Conservation (phyloP, 2,329 filamentous ascomycete genomes). For the Didymella exigua region DNA sequence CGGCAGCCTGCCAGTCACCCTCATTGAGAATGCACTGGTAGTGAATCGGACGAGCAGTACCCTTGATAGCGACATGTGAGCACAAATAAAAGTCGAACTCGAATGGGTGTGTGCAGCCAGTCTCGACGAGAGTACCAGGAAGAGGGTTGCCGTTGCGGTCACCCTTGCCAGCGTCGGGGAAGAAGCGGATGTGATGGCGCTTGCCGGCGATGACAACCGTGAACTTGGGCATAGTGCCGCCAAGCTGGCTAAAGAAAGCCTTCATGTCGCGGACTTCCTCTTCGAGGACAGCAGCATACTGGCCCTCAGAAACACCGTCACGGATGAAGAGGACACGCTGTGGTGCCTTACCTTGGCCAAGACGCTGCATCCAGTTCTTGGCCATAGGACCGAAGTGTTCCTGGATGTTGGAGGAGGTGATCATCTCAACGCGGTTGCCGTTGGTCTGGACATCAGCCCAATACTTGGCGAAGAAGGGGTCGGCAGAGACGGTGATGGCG, state of each 20-base stretch:
- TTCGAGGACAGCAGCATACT: constrained; percentile 79
- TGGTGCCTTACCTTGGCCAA: constrained; percentile 63
- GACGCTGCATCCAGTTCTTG: constrained; percentile 65
- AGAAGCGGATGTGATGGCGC: constrained; percentile 92
- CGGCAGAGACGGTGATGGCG: constrained; percentile 82
- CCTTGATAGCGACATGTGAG: constrained; percentile 82
- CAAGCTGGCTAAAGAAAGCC: constrained; percentile 56
- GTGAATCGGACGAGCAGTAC: constrained; percentile 88
- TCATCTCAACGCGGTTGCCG: constrained; percentile 79
- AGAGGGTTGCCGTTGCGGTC: constrained; percentile 83
- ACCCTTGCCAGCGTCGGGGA: constrained; percentile 67
- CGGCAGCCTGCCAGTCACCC: constrained; percentile 67
- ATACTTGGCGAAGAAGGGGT: constrained; percentile 73
- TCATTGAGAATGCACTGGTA: constrained; percentile 92
- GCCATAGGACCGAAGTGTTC: constrained; percentile 69
- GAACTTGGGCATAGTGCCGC: constrained; percentile 64
- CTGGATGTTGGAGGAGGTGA: constrained; percentile 69
- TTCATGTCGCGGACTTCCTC: constrained; percentile 79
- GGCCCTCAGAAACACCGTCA: constrained; percentile 89
- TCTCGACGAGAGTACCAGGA: constrained; percentile 86
- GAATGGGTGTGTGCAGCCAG: constrained; percentile 86
- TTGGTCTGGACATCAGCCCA: constrained; percentile 82
- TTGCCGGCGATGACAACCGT: constrained; percentile 90
- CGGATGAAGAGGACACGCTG: constrained; percentile 88
- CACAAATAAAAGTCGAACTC: constrained; percentile 86